A percentile compares a stretch with the other conserved stretches of the same genome.
Evolutionary conservation across 768 basidiomycete species (phyloP).

Genomic region (Boletus vermiculosoides): DNA sequence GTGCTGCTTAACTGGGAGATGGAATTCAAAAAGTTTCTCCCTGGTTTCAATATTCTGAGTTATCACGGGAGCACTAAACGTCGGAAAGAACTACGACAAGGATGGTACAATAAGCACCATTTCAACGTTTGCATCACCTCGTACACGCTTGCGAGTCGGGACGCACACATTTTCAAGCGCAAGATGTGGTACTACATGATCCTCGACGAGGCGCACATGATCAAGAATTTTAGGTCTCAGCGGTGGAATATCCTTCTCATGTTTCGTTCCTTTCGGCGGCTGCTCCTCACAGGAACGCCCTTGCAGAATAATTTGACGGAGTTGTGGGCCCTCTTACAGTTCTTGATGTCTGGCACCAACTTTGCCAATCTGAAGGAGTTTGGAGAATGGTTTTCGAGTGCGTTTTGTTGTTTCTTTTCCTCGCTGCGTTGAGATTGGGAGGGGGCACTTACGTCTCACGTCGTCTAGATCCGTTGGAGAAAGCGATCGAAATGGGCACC

Average conservation of each 20-base stretch:
- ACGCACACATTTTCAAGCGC: slow-evolving; percentile 88
- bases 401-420: slow-evolving; percentile 30
- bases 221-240: slow-evolving; percentile 95
- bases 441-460: not conserved
- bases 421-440: not conserved
- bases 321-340: slow-evolving; percentile 93
- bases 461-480: slow-evolving; percentile 83
- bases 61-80: slow-evolving; percentile 91
- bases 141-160: slow-evolving; percentile 88
- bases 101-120: slow-evolving; percentile 85
- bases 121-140: slow-evolving; percentile 97
- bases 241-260: slow-evolving; percentile 90
- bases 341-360: slow-evolving; percentile 84
- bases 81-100: slow-evolving; percentile 84
- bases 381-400: slow-evolving; percentile 95
- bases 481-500: slow-evolving; percentile 85
- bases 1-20: slow-evolving; percentile 95
- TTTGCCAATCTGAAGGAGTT: slow-evolving; percentile 95
- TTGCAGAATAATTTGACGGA: slow-evolving; percentile 96
- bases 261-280: slow-evolving; percentile 81
- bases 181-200: slow-evolving; percentile 97
- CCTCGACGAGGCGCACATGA: slow-evolving; percentile 95
- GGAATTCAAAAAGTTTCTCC: slow-evolving; percentile 96
- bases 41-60: slow-evolving; percentile 80
- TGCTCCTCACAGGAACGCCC: slow-evolving; percentile 94